phyloP scores from a whole-genome alignment of 768 basidiomycete genomes.

The Pleurotus eryngii region DNA sequence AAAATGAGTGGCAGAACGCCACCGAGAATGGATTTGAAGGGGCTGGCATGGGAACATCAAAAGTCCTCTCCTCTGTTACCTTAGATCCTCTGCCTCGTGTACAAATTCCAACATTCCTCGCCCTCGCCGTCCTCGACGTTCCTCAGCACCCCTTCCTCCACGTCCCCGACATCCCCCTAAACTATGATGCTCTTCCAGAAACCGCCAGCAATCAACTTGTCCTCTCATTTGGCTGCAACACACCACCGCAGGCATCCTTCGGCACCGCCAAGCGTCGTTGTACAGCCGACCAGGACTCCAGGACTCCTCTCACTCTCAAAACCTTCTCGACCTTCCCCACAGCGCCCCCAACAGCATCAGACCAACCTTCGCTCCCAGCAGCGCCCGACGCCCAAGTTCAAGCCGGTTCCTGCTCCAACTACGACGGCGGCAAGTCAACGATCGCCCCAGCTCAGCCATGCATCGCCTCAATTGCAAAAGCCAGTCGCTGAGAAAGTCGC shows the following conservation, averaged over 20 bases:
- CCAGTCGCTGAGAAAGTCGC: constrained; percentile 4
- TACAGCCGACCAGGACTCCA: constrained; percentile 70
- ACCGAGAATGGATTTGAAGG: constrained; percentile 8
- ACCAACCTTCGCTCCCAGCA: constrained; percentile 25
- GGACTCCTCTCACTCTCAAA: constrained; percentile 71
- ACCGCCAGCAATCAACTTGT: constrained; percentile 32
- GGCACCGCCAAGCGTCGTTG: constrained; percentile 62
- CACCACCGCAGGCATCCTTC: constrained; percentile 67
- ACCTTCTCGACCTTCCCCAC: constrained; percentile 33
- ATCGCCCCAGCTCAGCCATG: background rate
- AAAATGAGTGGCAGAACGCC: constrained; percentile 6
- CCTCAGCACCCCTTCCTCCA: constrained; percentile 16
- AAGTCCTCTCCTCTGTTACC: constrained; percentile 6
- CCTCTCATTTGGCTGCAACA: constrained; percentile 20
- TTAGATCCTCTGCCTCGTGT: constrained; percentile 10
- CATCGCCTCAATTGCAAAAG: constrained; percentile 1
- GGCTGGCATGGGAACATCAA: constrained; percentile 10
- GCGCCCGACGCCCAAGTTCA: constrained; percentile 35
- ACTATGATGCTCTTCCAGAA: constrained; percentile 51
- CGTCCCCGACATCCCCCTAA: constrained; percentile 12
- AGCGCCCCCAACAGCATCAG: constrained; percentile 33
- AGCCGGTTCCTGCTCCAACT: constrained; percentile 19
- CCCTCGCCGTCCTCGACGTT: constrained; percentile 16
- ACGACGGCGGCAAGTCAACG: constrained; percentile 20
- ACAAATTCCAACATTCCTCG: constrained; percentile 4